Conservation (phyloP, 2,329 filamentous ascomycete species). For the Monosporascus sp. region DNA sequence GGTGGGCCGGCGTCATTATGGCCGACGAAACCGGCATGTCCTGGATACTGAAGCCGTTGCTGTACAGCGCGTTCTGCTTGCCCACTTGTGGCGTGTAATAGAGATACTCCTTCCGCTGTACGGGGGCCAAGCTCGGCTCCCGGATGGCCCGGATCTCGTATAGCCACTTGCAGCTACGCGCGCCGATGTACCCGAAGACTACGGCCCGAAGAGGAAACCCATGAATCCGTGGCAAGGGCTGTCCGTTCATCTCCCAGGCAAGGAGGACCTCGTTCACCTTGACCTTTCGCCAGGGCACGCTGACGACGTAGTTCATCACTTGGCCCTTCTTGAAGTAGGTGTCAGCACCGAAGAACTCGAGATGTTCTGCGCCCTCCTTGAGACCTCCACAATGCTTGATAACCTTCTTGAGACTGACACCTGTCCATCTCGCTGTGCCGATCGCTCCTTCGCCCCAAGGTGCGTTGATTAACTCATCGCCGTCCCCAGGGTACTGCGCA, state of each 20-base stretch:
- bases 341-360: constrained; percentile 66
- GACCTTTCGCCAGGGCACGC: constrained; percentile 63
- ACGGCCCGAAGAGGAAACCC: constrained; percentile 59
- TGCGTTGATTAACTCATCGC: constrained; percentile 53
- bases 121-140: constrained; percentile 50
- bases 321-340: constrained; percentile 67
- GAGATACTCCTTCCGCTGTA: constrained; percentile 61
- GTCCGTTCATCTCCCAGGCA: constrained; percentile 67
- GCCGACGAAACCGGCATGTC: constrained; percentile 66
- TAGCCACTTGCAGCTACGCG: constrained; percentile 59
- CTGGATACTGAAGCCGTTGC: constrained; percentile 61
- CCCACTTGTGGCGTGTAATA: constrained; percentile 65
- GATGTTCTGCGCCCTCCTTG: constrained; percentile 46
- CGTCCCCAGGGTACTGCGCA: constrained; percentile 57
- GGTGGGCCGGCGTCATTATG: constrained; percentile 59
- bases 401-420: constrained; percentile 62
- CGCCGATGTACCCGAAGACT: constrained; percentile 63
- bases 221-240: constrained; percentile 59
- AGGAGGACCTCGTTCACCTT: constrained; percentile 62
- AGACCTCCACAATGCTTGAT: constrained; percentile 66
- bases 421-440: constrained; percentile 55
- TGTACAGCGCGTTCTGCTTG: constrained; percentile 58
- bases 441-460: constrained; percentile 65
- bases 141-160: constrained; percentile 57
- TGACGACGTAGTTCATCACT: constrained; percentile 62